Base-by-base conservation (phyloP, 768 basidiomycete genomes). In the Mycena rosella region DNA sequence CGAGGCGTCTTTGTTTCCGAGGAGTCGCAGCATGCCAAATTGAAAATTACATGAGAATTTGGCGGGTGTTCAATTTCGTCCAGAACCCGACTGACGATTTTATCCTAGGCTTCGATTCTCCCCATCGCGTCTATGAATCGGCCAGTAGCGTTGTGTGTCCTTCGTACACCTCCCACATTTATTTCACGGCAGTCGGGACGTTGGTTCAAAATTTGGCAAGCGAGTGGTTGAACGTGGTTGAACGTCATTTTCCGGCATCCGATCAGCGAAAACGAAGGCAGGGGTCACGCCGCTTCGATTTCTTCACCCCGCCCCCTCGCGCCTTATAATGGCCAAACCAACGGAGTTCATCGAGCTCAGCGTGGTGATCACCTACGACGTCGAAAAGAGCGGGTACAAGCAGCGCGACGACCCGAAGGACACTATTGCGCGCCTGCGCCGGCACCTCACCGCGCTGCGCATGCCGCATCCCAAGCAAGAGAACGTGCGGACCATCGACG, bases 401-500 rank as follows among this genome's bases (percentile, higher is more conserved):
- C 22, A 42, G 22, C 53, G 42, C 27, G 48, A 55, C 24, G 26
- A 13, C 14, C 22, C 27, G 1, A 15, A 9, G 7, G 65, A 55
- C 14, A 38, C 26, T 27, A 13, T 60, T 44, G 38, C 5, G 3
- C 42, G 45, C 20, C 36, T 71, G 10, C 51, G 57, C 20, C 5
- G 1, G 1, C 65, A 67, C 22, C 69, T 71, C 17, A 60, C 56
- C 29, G 48, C 49, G 32, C 58, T 67, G 51, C 53, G 40, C 15
- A 54, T 66, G 20, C 45, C 48, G n/a, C 65, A 63, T 58, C 65
- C 65, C 26, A 67, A 67, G 48, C 8, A 38, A 11, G 26, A 40
- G 5, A 67, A 60, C 20, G 59, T 69, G 56, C n/a, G 22, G 1
- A 24, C 49, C 36, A 17, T 60, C 30, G n/a, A 36, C 5, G 62